Evolutionary conservation across 1,284 basidiomycete species (phyloP), one percentile per base, ranked within the genome.

Genomic region (Ceratobasidium sp.): DNA sequence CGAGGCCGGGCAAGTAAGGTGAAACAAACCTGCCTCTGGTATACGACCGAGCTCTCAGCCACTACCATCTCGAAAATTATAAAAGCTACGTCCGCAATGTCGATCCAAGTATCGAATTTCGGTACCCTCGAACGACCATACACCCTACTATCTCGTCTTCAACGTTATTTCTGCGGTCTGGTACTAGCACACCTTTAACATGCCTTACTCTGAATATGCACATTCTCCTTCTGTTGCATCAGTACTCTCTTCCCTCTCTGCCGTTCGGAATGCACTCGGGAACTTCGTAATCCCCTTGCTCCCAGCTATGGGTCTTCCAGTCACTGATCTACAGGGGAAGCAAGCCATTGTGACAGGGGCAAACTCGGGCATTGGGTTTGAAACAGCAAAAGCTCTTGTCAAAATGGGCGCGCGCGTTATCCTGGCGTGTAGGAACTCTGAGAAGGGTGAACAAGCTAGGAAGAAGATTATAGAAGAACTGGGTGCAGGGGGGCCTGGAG

Each of bases 291-390:
- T 73, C 19, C 71, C 71, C 29, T 54, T 74, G 7, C 73, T 74
- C 48, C 73, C 60, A 17, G 41, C 41, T n/a, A 41, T 74, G 19
- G 24, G 41, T 65, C 41, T 62, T 31, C 63, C 73, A 29, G 8
- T 27, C 19, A 53, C 48, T 17, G 63, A 77, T 31, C 54, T 77
- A 17, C 51, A 33, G 31, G 76, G 76, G 19, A 69, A 73, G 29
- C 57, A 60, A 9, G 83, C 84, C 6, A 77, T 87, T n/a, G 81
- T 87, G 19, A 86, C 86, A 9, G 85, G 85, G 27, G 85, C 83
- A 14, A 84, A 84, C 0, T 79, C 79, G 31, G 84, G 84, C 47
- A 85, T 86, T 51, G 83, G 85, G 19, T 83, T 82, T 66, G 84
- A 86, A 74, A 81, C 85, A 59, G 82, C 84, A 27, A 81, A 81